A percentile compares a stretch with the other conserved stretches of the same genome.
These are phyloP conservation scores for Fraxinus excelsior DNA, from an alignment of 257 asterid species.

Conservation along the genomic window DNA sequence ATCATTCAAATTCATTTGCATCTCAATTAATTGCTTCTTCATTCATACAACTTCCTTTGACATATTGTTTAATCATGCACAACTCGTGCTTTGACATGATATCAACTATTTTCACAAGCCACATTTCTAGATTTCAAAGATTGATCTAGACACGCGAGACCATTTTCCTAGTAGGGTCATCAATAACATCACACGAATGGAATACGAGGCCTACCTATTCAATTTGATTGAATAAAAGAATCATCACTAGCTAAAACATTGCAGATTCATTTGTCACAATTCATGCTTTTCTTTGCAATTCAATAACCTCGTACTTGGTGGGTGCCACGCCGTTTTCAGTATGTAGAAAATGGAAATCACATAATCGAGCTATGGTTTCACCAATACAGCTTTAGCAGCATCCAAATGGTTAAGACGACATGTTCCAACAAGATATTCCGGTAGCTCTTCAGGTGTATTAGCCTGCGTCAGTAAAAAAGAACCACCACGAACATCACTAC, in stretches of 20 bases:
- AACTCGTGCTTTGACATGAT: not conserved
- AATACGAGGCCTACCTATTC: not conserved
- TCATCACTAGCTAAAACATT: conserved; percentile 27
- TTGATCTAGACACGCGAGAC: not conserved
- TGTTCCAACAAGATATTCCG: conserved; percentile 80
- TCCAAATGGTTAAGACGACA: conserved; percentile 87
- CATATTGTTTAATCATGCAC: not conserved
- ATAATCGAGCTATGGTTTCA: conserved; percentile 38
- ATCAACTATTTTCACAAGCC: not conserved
- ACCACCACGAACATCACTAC: conserved; percentile 5
- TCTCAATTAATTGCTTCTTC: not conserved
- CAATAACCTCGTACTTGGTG: not conserved
- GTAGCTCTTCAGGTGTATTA: conserved; percentile 79
- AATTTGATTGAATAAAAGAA: conserved; percentile 33
- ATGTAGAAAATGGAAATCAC: not conserved
- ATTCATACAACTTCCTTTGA: not conserved
- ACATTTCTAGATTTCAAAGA: not conserved
- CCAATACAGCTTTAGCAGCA: conserved; percentile 55
- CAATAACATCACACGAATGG: not conserved
- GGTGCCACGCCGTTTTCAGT: no score
- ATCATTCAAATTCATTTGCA: not conserved
- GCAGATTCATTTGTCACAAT: not conserved
- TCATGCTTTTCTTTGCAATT: not conserved
- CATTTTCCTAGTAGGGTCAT: not conserved
- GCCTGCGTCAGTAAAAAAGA: conserved; percentile 48